Base-by-base conservation (phyloP, 768 basidiomycete genomes). In the Suillus tomentosus region DNA sequence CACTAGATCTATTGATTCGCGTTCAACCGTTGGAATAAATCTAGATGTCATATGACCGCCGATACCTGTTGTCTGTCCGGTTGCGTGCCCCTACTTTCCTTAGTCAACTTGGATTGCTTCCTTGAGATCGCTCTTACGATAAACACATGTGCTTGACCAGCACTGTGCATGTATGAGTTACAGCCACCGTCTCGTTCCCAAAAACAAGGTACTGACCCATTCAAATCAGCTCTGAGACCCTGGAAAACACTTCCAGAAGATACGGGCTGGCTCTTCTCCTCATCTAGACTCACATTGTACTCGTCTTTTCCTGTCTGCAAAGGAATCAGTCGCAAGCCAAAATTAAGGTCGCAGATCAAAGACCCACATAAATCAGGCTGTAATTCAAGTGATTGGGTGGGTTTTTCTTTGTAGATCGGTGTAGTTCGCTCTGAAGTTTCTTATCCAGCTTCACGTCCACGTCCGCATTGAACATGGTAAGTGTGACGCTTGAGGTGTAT, bases 1-100 rank as follows among this genome's bases (percentile, higher is more conserved):
- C 89, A 94, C 89, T 37, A 96, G 79, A 76, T 94, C 95, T 66
- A 96, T 90, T 0, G 91, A 91, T 77, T 99, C 96, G 66, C 96
- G 85, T 74, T 99, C 96, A 9, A 99, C 96, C 0, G 96, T 98
- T 11, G 95, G 93, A 63, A 99, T 96, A 72, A 97, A 97, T 3
- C 95, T 82, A 10, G 92, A 89, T 0, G 94, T 81, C 69, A 90
- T 80, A 64, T 89, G 85, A 0, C 87, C 87, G 3, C 84, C 85
- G 37, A 88, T 78, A 47, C 96, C 96, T 1, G 95, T 96, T 11
- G 95, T 96, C 77, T 99, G 96, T 5, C 84, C 89, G 4, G 95
- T 97, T 17, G 94, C 87, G 74, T 96, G 94, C 15, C 94, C 94
- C 91, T 93, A 60, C 19, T 48, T 14, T 31, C n/a, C 55, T 24